phyloP scores from a whole-genome alignment of 2,329 filamentous ascomycete genomes.

The Epichloe elymi region DNA sequence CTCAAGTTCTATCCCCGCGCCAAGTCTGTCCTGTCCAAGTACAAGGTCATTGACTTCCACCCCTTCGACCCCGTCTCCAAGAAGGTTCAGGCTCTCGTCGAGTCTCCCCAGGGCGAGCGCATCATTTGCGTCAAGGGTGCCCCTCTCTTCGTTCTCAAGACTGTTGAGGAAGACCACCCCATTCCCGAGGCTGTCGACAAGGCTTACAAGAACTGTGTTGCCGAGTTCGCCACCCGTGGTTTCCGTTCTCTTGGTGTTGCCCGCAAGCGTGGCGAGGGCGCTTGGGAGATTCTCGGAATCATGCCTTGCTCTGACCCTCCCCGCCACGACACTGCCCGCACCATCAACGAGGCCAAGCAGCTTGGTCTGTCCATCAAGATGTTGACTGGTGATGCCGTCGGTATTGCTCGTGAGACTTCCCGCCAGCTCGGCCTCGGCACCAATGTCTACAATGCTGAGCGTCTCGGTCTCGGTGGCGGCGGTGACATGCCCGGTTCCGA shows the following conservation, averaged over 20 bases:
- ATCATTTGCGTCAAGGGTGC: slow-evolving; percentile 88
- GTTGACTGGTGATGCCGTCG: slow-evolving; percentile 89
- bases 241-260: slow-evolving; percentile 91
- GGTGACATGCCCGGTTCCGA: slow-evolving; percentile 90
- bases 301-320: slow-evolving; percentile 91
- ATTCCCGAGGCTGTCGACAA: slow-evolving; percentile 65
- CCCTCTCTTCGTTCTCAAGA: slow-evolving; percentile 75
- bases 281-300: slow-evolving; percentile 87
- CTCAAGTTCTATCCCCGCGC: slow-evolving; percentile 71
- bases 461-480: slow-evolving; percentile 77
- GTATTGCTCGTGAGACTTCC: slow-evolving; percentile 83
- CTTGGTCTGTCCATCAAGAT: slow-evolving; percentile 89
- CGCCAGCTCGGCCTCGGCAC: slow-evolving; percentile 84
- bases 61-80: slow-evolving; percentile 91
- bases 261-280: slow-evolving; percentile 68
- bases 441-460: slow-evolving; percentile 89
- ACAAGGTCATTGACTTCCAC: slow-evolving; percentile 72
- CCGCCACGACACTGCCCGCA: slow-evolving; percentile 80
- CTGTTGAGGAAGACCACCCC: slow-evolving; percentile 72
- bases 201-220: slow-evolving; percentile 85
- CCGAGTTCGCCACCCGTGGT: slow-evolving; percentile 82
- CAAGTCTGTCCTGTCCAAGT: slow-evolving; percentile 69
- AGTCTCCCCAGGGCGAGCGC: slow-evolving; percentile 70
- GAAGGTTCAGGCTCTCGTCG: slow-evolving; percentile 75
- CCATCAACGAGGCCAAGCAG: slow-evolving; percentile 77